Evolutionary conservation across 345 rosid genomes (phyloP), one percentile per base, ranked within the genome.

Genomic region (Trapa bicornis): DNA sequence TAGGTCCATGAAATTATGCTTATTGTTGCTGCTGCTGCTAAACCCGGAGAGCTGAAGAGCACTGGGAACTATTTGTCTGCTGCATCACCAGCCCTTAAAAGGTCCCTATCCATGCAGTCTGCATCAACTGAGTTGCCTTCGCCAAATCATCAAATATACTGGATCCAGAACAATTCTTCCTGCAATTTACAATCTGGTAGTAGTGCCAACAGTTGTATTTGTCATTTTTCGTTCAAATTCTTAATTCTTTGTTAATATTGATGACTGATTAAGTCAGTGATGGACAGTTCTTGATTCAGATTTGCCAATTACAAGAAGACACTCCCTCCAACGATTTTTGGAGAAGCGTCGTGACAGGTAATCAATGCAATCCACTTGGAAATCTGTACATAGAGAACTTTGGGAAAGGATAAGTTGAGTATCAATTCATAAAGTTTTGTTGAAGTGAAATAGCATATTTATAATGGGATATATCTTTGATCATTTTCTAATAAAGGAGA

Each of bases 271-370:
- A 22, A 22, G 29, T 22, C 29, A 65, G 36, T 70, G 41, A 37
- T 66, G 16, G 47, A n/a, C 65, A 17, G 47, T 16, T 61, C 13
- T 57, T 69, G 65, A 47, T 70, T 64, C 84, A 90, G 97, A 85
- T 69, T 76, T 93, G 43, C 98, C 98, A 61, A 80, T 88, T 47
- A 84, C 96, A 45, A 85, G 98, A 84, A 89, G 90, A 63, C 88
- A 88, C 57, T 93, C 98, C 33, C 91, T 93, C 73, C 98, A 88
- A 77, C 80, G 86, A 33, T 93, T 93, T 78, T 84, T 93, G 53
- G 96, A 93, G 82, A 93, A 93, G 76, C 84, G 97, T 35, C 77
- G 88, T 7, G 97, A 89, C 87, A 93, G 96, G 96, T 92, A 85
- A 35, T 17, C 15, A 36, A 36, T 61, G 43, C n/a, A 33, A 36